A percentile compares a stretch with the other conserved stretches of the same genome.
Conservation (phyloP, 192 early-diverging fungal species). For the Podochytrium sp. region DNA sequence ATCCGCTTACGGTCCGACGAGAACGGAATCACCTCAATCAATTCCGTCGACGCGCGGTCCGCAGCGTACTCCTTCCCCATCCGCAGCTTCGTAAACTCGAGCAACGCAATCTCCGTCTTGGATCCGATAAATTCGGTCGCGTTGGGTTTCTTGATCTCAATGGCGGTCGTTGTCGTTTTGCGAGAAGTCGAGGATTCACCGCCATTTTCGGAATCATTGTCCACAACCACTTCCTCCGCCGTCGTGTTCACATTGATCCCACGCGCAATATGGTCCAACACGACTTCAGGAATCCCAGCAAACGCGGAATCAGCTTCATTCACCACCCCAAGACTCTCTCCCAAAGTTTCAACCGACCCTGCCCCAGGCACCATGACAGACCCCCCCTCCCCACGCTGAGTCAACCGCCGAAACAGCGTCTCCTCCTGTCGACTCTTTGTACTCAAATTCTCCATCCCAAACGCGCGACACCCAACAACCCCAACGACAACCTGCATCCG, state of each 20-base stretch:
- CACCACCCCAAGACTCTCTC: neutral
- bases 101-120: constrained; percentile 93
- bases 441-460: constrained; percentile 55
- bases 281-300: constrained; percentile 6
- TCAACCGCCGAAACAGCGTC: neutral
- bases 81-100: constrained; percentile 73
- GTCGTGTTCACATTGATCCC: constrained; percentile 49
- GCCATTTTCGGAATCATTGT: neutral
- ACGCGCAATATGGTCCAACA: constrained; percentile 25
- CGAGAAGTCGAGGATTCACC: constrained; percentile 78
- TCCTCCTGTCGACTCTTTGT: constrained; percentile 28
- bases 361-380: too few species aligned
- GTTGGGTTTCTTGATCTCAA: too few species aligned
- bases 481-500: constrained; percentile 95
- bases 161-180: constrained; percentile 92
- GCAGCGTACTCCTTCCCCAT: constrained; percentile 65
- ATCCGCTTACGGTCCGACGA: constrained; percentile 90
- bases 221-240: constrained; percentile 32
- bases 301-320: neutral
- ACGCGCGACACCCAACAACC: constrained; percentile 70
- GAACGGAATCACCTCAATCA: constrained; percentile 86
- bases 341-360: neutral
- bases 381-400: neutral
- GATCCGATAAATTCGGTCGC: constrained; percentile 81
- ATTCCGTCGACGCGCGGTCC: constrained; percentile 66